Conservation (phyloP, 805 yeast species). For the Candida pseudoglaebosa region DNA sequence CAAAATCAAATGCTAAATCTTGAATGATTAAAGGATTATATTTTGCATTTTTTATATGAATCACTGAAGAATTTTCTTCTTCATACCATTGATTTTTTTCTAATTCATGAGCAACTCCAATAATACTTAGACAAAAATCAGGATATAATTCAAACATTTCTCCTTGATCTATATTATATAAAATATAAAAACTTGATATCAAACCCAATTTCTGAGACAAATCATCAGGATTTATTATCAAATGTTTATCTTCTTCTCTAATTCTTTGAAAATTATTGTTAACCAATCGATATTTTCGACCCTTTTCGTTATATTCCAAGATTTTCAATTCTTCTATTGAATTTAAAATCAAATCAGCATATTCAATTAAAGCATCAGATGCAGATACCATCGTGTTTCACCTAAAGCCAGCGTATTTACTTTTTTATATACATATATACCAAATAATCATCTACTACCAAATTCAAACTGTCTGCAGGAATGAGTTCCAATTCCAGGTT, state of each 20-base stretch:
- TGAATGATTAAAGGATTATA: constrained; percentile 26
- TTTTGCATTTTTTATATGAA: constrained; percentile 28
- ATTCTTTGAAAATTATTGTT: constrained; percentile 47
- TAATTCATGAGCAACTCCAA: constrained; percentile 48
- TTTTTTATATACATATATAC: constrained; percentile 2
- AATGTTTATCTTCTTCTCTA: constrained; percentile 46
- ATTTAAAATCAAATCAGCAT: constrained; percentile 33
- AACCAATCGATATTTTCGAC: constrained; percentile 46
- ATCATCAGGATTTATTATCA: constrained; percentile 34
- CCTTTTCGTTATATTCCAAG: constrained; percentile 38
- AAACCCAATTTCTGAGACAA: constrained; percentile 31
- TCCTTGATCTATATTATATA: constrained; percentile 34
- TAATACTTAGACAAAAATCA: constrained; percentile 43
- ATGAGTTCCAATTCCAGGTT: no score
- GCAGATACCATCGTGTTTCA: constrained; percentile 13
- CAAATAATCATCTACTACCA: neutral
- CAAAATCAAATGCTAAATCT: constrained; percentile 32
- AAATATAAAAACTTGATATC: constrained; percentile 42
- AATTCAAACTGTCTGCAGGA: neutral
- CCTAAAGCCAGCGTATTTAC: neutral
- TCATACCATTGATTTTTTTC: constrained; percentile 50
- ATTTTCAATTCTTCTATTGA: constrained; percentile 30
- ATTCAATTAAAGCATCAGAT: constrained; percentile 33
- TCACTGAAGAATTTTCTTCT: constrained; percentile 39
- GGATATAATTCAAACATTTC: constrained; percentile 29